Evolutionary conservation across 1,284 basidiomycete genomes (phyloP), one percentile per base, ranked within the genome.

Genomic region (Veloporphyrellus conicus): DNA sequence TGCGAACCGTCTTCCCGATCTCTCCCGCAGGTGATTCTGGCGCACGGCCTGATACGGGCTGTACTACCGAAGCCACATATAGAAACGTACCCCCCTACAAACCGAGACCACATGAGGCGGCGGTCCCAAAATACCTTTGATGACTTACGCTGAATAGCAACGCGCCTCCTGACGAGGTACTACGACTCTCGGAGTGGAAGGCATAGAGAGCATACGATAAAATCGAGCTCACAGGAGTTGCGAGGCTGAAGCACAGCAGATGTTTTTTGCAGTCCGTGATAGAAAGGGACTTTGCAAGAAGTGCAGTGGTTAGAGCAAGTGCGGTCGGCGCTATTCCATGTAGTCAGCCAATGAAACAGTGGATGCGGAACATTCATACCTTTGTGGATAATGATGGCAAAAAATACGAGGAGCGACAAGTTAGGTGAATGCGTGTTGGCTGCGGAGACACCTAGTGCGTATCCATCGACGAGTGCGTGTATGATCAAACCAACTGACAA

Each of bases 61-160:
- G 89, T 20, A 93, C 74, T 29, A 93, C 87, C 3, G 93, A 94
- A 0, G 93, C 93, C 28, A 97, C 93, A 63, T 94, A 97, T 25
- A 97, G 72, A 68, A 97, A 97, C 1, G 91, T 93, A 14, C 93
- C 93, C 32, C 91, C 94, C 91, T 93, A 53, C 22, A 36, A 22
- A 45, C 43, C 23, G 27, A 29, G 19, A 27, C 18, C 4, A 19
- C 38, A 46, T 53, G 45, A 56, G 41, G 35, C 8, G 52, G 41
- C 42, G 31, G 34, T 45, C 23, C 45, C 22, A 28, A 10, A 35
- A 32, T 29, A 42, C 9, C 32, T n/a, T 27, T 32, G 41, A 45
- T 31, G 54, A 58, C 84, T 59, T 59, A 90, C 87, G 15, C 89
- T 92, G 52, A 91, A 72, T n/a, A 92, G 73, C 18, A 93, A 71